Evolutionary conservation across 2,329 filamentous ascomycete genomes (phyloP).

Genomic region (Botrytis hyacinthi): DNA sequence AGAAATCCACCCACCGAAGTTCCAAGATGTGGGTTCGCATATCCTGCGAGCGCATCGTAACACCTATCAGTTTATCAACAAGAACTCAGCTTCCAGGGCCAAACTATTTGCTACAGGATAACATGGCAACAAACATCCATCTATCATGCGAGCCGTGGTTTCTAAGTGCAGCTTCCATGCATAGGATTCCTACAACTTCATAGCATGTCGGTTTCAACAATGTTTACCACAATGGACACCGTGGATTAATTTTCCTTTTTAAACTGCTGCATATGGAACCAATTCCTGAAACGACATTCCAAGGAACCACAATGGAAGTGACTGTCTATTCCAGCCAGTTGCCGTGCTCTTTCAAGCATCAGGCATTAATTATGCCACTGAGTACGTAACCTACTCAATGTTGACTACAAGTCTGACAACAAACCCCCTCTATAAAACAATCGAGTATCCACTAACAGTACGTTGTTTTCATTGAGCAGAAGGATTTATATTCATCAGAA

Average conservation of each 20-base stretch:
- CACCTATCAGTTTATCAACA: background rate
- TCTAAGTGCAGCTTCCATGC: constrained; percentile 15
- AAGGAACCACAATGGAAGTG: constrained; percentile 3
- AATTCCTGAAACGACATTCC: background rate
- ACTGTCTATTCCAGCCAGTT: constrained; percentile 28
- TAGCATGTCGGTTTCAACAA: background rate
- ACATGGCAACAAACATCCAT: background rate
- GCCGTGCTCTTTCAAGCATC: constrained; percentile 21
- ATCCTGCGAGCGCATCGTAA: constrained; percentile 18
- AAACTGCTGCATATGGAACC: constrained; percentile 8
- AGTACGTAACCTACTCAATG: constrained; percentile 38
- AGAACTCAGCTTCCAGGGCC: background rate
- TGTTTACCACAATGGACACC: constrained; percentile 10
- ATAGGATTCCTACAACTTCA: background rate
- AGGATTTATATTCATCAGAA: constrained; percentile 16
- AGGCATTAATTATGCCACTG: constrained; percentile 36
- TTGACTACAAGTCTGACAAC: constrained; percentile 31
- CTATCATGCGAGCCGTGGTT: background rate
- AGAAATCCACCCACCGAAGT: background rate
- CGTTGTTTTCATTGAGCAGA: constrained; percentile 32
- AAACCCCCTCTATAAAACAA: constrained; percentile 27
- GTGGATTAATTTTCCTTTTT: constrained; percentile 19
- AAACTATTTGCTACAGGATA: background rate
- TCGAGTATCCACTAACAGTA: constrained; percentile 36
- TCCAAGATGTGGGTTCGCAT: constrained; percentile 18